A percentile compares a stretch with the other conserved stretches of the same genome.
These are phyloP conservation scores for Stromatinia cepivora DNA, from an alignment of 2,329 filamentous ascomycete genomes.

Conservation along the genomic window DNA sequence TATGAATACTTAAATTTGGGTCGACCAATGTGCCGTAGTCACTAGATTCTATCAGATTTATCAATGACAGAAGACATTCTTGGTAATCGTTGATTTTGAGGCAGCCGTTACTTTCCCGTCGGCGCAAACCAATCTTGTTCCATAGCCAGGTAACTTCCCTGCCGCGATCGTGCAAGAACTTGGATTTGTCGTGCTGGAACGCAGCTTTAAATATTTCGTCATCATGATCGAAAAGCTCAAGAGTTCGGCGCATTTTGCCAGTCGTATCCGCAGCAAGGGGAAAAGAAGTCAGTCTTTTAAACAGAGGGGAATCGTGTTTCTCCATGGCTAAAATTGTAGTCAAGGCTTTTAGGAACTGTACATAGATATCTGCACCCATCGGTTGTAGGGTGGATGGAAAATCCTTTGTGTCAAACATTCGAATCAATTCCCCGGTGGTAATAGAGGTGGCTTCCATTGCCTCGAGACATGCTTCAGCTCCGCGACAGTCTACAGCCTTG, in stretches of 20 bases:
- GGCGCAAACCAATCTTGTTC: slow-evolving; percentile 30
- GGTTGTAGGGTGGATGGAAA: slow-evolving; percentile 24
- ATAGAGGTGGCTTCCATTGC: not conserved
- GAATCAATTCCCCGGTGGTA: slow-evolving; percentile 19
- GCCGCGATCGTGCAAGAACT: slow-evolving; percentile 32
- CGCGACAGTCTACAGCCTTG: not conserved
- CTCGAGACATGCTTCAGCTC: slow-evolving; percentile 8
- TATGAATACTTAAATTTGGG: not conserved
- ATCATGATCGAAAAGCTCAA: slow-evolving; percentile 35
- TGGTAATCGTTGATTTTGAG: slow-evolving; percentile 28
- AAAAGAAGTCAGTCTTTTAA: not conserved
- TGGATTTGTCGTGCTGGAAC: slow-evolving; percentile 30
- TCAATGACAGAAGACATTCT: slow-evolving; percentile 28
- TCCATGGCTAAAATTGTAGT: not conserved
- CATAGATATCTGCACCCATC: slow-evolving; percentile 12
- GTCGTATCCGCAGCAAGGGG: slow-evolving; percentile 32
- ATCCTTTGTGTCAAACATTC: slow-evolving; percentile 24
- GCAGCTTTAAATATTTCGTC: slow-evolving; percentile 36
- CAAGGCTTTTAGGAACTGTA: not conserved
- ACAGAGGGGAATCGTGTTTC: not conserved
- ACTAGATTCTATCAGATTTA: not conserved
- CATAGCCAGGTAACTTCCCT: slow-evolving; percentile 28
- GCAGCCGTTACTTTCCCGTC: slow-evolving; percentile 19
- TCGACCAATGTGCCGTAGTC: not conserved
- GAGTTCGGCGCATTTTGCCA: slow-evolving; percentile 24